phyloP scores from a whole-genome alignment of 2,329 filamentous ascomycete genomes.

The Verticillium klebahnii region DNA sequence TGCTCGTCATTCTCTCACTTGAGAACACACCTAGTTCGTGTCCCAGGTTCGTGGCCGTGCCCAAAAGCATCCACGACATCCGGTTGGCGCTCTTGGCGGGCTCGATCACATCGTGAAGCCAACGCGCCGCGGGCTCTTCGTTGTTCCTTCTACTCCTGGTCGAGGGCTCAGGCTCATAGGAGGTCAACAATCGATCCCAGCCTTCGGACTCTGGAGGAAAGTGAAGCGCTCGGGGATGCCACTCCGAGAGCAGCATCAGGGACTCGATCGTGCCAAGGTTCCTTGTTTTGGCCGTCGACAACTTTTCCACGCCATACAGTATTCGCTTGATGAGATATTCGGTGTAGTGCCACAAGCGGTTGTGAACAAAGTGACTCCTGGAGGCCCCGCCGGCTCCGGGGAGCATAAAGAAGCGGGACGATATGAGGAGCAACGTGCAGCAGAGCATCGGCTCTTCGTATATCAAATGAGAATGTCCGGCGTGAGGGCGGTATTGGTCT shows the following conservation, averaged over 20 bases:
- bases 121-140: conserved; percentile 15
- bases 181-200: conserved; percentile 14
- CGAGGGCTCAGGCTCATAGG: conserved; percentile 11
- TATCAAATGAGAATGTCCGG: conserved; percentile 9
- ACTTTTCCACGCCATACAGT: conserved; percentile 15
- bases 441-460: conserved; percentile 16
- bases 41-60: conserved; percentile 13
- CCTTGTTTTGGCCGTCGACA: conserved; percentile 15
- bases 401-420: conserved; percentile 16
- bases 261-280: conserved; percentile 14
- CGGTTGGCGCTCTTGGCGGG: conserved; percentile 18
- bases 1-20: neutral
- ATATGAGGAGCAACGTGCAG: conserved; percentile 16
- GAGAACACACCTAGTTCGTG: conserved; percentile 16
- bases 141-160: conserved; percentile 13
- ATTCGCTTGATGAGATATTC: conserved; percentile 15
- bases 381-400: conserved; percentile 15
- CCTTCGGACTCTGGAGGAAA: conserved; percentile 18
- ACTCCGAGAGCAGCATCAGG: conserved; percentile 17
- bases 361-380: conserved; percentile 13
- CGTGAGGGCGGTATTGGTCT: conserved; percentile 5
- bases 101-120: conserved; percentile 19
- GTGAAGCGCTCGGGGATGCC: conserved; percentile 16
- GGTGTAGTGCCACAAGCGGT: conserved; percentile 16
- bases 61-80: conserved; percentile 22